Conservation (phyloP, 768 basidiomycete genomes). For the Pulveroboletus sp. region DNA sequence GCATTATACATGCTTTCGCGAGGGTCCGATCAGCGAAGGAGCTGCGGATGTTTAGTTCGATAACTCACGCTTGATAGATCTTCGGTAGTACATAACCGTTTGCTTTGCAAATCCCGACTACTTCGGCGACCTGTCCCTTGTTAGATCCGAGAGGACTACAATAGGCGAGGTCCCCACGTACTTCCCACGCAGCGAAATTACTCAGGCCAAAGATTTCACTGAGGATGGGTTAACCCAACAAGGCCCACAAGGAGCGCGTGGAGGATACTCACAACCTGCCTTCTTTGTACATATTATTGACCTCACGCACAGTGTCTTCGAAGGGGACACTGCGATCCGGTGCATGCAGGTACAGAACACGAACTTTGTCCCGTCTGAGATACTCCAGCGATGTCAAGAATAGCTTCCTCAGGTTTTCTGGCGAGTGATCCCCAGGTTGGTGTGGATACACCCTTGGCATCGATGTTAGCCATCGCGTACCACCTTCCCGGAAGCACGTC, state of each 20-base stretch:
- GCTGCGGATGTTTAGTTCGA: background rate
- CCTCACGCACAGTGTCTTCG: slow-evolving; percentile 48
- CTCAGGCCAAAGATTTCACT: slow-evolving; percentile 61
- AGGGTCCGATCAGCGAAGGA: background rate
- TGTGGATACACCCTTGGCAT: slow-evolving; percentile 36
- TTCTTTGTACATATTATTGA: slow-evolving; percentile 52
- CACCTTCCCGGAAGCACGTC: background rate
- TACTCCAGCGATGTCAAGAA: slow-evolving; percentile 43
- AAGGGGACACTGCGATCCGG: slow-evolving; percentile 57
- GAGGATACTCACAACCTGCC: slow-evolving; percentile 45
- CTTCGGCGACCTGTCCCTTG: slow-evolving; percentile 46
- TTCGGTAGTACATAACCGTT: slow-evolving; percentile 53
- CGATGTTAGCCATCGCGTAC: background rate
- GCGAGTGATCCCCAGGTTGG: slow-evolving; percentile 39
- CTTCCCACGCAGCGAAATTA: slow-evolving; percentile 56
- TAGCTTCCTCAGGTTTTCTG: slow-evolving; percentile 38
- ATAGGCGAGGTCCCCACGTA: slow-evolving; percentile 7
- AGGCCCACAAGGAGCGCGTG: background rate
- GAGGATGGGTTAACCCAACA: background rate
- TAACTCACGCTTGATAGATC: slow-evolving; percentile 49
- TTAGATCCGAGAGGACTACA: background rate
- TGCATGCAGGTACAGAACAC: slow-evolving; percentile 55
- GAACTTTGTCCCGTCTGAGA: slow-evolving; percentile 42
- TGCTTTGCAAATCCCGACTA: slow-evolving; percentile 51
- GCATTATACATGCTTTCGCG: slow-evolving; percentile 42